A percentile compares a stretch with the other conserved stretches of the same genome.
Conservation (phyloP, 169 alveolate genomes). For the Cryptosporidium viatorum region DNA sequence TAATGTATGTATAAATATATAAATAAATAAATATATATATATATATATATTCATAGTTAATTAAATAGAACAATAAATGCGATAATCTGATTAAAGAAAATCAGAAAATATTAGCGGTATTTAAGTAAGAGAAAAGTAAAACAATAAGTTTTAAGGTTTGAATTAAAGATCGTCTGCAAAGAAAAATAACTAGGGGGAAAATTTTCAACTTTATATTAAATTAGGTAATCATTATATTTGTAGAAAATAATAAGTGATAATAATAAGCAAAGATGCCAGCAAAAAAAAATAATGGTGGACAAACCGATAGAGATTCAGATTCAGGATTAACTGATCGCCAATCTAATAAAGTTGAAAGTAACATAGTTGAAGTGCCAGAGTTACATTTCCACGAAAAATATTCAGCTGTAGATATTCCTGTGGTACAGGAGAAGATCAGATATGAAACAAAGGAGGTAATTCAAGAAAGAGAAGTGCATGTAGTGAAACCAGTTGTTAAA, state of each 20-base stretch:
- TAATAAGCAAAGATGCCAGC: constrained; percentile 28
- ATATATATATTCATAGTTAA: neutral
- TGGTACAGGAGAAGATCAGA: constrained; percentile 90
- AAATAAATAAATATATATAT: too few species aligned
- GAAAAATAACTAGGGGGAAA: constrained; percentile 17
- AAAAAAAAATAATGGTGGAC: constrained; percentile 50
- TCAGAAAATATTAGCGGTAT: constrained; percentile 10
- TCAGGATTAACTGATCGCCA: neutral
- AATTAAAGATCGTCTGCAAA: constrained; percentile 24
- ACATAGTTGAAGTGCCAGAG: constrained; percentile 92
- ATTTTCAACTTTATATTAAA: neutral
- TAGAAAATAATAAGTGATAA: neutral
- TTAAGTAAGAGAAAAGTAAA: neutral
- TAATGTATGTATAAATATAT: neutral
- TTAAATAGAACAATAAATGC: neutral
- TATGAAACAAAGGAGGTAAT: constrained; percentile 88
- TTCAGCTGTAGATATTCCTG: constrained; percentile 75
- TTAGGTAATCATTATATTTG: neutral
- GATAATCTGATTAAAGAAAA: neutral
- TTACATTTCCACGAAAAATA: constrained; percentile 76
- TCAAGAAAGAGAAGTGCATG: constrained; percentile 88
- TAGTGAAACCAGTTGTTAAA: constrained; percentile 88
- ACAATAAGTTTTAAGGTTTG: constrained; percentile 1
- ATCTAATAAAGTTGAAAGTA: constrained; percentile 65
- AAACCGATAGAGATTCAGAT: constrained; percentile 43